Percentiles rank a stretch among this genome's conserved stretches.
These are phyloP conservation scores for Rhizopus microsporus DNA, from an alignment of 371 early-diverging fungal species.

Conservation along the genomic window DNA sequence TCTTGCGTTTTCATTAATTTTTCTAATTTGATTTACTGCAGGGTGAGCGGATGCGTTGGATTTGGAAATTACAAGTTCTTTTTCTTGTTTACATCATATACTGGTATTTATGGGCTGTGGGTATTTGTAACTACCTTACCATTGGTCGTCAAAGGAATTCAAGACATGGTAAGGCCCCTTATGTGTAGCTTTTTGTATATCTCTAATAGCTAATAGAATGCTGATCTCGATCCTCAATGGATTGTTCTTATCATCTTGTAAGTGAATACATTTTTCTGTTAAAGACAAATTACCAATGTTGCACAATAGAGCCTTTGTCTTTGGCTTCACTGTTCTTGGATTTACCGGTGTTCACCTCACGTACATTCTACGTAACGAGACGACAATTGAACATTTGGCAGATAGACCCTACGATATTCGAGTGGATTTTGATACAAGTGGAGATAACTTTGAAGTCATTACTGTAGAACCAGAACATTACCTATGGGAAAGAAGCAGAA, in stretches of 20 bases:
- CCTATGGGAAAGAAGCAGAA: constrained; percentile 47
- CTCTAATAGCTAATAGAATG: constrained; percentile 10
- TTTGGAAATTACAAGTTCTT: constrained; percentile 66
- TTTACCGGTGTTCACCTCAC: constrained; percentile 51
- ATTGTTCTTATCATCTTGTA: constrained; percentile 42
- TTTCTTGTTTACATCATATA: constrained; percentile 55
- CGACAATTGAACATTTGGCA: constrained; percentile 58
- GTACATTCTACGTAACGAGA: constrained; percentile 54
- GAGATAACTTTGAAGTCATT: constrained; percentile 50
- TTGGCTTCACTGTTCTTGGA: constrained; percentile 47
- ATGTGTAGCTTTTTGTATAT: background rate
- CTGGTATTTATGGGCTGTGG: constrained; percentile 50
- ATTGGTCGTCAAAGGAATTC: constrained; percentile 29
- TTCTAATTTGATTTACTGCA: background rate
- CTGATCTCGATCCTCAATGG: constrained; percentile 44
- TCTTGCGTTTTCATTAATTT: background rate
- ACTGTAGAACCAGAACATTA: constrained; percentile 43
- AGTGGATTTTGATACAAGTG: constrained; percentile 48
- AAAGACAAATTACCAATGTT: background rate
- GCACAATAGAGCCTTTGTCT: constrained; percentile 32
- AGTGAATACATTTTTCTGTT: constrained; percentile 7
- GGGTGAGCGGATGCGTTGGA: constrained; percentile 63
- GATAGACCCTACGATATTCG: constrained; percentile 45
- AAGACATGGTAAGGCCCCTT: constrained; percentile 34
- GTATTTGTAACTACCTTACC: constrained; percentile 43